Evolutionary conservation across 2,329 filamentous ascomycete genomes (phyloP).

Genomic region (Botrytis sinoallii): DNA sequence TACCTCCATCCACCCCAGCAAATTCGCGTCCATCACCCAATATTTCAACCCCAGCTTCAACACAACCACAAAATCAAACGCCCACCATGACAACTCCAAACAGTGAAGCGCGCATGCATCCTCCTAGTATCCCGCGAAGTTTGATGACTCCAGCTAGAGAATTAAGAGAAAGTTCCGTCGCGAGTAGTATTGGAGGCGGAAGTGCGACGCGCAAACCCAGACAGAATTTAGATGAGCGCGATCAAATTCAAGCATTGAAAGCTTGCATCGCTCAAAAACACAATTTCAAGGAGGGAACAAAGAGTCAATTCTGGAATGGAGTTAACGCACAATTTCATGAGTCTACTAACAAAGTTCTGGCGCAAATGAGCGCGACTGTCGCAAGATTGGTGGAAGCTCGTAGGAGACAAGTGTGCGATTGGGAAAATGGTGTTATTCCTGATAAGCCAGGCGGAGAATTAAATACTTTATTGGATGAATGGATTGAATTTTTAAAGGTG

Average conservation of each 20-base stretch:
- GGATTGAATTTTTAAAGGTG: slow-evolving; percentile 38
- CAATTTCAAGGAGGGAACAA: slow-evolving; percentile 37
- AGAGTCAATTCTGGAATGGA: slow-evolving; percentile 37
- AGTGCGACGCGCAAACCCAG: slow-evolving; percentile 36
- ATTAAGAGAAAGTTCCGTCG: slow-evolving; percentile 35
- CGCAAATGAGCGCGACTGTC: slow-evolving; percentile 39
- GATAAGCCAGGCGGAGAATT: slow-evolving; percentile 36
- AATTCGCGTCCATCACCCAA: slow-evolving; percentile 25
- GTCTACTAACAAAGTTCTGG: slow-evolving; percentile 36
- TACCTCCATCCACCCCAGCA: slow-evolving; percentile 32
- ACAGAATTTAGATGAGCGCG: slow-evolving; percentile 37
- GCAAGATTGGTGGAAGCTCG: slow-evolving; percentile 36
- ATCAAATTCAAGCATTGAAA: slow-evolving; percentile 37
- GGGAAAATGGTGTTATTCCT: slow-evolving; percentile 36
- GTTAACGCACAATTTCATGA: slow-evolving; percentile 35
- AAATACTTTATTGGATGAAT: slow-evolving; percentile 35
- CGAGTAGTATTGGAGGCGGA: slow-evolving; percentile 32
- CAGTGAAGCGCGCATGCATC: slow-evolving; percentile 35
- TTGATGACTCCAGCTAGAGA: slow-evolving; percentile 36
- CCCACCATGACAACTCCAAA: slow-evolving; percentile 29
- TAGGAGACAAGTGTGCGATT: slow-evolving; percentile 36
- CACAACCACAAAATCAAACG: slow-evolving; percentile 25
- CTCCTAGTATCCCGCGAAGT: slow-evolving; percentile 33
- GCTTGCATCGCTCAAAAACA: slow-evolving; percentile 34
- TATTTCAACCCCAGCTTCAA: slow-evolving; percentile 20